These are phyloP conservation scores for Crepidotus variabilis DNA, from an alignment of 768 basidiomycete genomes.

Conservation along the genomic window DNA sequence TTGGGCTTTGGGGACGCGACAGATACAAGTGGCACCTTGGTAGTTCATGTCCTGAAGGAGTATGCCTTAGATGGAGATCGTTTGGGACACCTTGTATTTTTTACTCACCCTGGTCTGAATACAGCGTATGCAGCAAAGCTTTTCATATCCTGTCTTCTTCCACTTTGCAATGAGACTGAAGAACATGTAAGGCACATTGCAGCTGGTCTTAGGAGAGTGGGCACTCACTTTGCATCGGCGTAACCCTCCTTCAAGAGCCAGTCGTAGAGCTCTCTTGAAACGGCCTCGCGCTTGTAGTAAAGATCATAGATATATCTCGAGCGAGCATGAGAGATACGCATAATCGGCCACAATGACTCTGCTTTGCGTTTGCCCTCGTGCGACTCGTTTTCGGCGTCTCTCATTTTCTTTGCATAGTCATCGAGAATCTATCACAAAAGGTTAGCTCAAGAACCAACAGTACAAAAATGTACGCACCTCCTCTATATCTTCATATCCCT, in stretches of 20 bases:
- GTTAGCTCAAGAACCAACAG: background rate
- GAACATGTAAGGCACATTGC: slow-evolving; percentile 9
- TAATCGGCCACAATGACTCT: slow-evolving; percentile 94
- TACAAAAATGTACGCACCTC: slow-evolving; percentile 39
- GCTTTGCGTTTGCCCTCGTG: slow-evolving; percentile 98
- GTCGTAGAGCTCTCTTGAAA: slow-evolving; percentile 90
- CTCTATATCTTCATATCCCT: slow-evolving; percentile 95
- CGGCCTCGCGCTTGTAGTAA: slow-evolving; percentile 97
- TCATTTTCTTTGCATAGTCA: slow-evolving; percentile 98
- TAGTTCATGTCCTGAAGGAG: slow-evolving; percentile 91
- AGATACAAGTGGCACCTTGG: slow-evolving; percentile 96
- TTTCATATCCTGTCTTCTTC: slow-evolving; percentile 99
- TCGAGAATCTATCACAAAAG: slow-evolving; percentile 73
- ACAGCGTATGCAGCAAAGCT: slow-evolving; percentile 93
- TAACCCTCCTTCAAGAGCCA: slow-evolving; percentile 98
- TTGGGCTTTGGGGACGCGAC: slow-evolving; percentile 93
- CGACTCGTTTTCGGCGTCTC: slow-evolving; percentile 97
- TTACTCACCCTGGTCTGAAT: slow-evolving; percentile 83
- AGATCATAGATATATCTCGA: slow-evolving; percentile 97
- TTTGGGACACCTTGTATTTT: background rate
- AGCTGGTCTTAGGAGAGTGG: background rate
- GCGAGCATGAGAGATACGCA: slow-evolving; percentile 95
- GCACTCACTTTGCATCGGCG: slow-evolving; percentile 87
- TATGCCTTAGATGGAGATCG: background rate
- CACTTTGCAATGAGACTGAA: slow-evolving; percentile 93